phyloP scores from a whole-genome alignment of 139 green algal genomes.

The Mesostigma viride region DNA sequence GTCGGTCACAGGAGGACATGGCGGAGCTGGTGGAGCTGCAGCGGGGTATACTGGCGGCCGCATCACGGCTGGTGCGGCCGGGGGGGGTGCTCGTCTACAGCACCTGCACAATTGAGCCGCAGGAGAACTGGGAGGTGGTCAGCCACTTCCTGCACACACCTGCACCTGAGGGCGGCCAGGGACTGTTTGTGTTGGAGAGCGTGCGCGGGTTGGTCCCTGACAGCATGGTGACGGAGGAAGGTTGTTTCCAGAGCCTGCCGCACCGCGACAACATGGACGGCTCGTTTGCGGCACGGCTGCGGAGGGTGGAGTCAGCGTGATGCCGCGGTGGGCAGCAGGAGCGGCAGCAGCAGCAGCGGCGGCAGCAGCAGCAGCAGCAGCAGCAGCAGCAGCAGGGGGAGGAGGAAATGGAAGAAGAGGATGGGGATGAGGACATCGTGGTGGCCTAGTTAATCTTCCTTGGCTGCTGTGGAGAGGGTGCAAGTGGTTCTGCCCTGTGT shows the following conservation, averaged over 20 bases:
- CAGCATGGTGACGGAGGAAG: slow-evolving; percentile 36
- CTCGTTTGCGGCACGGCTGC: slow-evolving; percentile 56
- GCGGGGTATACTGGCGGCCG: slow-evolving; percentile 54
- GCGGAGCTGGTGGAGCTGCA: slow-evolving; percentile 42
- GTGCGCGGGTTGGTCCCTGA: neutral
- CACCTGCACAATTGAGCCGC: slow-evolving; percentile 62
- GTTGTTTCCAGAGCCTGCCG: slow-evolving; percentile 56
- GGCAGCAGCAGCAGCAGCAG: too few species aligned
- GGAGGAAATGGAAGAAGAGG: too few species aligned
- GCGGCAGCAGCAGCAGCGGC: neutral
- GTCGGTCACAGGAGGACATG: slow-evolving; percentile 46
- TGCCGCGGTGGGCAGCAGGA: too few species aligned
- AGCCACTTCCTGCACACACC: slow-evolving; percentile 33
- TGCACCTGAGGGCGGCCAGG: neutral
- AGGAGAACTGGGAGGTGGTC: slow-evolving; percentile 50
- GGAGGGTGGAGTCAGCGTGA: neutral
- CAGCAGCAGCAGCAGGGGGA: too few species aligned
- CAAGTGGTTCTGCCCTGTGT: too few species aligned
- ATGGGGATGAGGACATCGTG: too few species aligned
- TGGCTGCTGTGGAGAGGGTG: too few species aligned
- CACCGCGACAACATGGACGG: slow-evolving; percentile 71
- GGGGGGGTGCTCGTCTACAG: slow-evolving; percentile 78
- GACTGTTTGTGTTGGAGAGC: slow-evolving; percentile 13
- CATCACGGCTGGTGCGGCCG: slow-evolving; percentile 50
- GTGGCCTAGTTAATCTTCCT: too few species aligned